Conservation (phyloP, 78 protist species). For the Dictyostelium intermedium region DNA sequence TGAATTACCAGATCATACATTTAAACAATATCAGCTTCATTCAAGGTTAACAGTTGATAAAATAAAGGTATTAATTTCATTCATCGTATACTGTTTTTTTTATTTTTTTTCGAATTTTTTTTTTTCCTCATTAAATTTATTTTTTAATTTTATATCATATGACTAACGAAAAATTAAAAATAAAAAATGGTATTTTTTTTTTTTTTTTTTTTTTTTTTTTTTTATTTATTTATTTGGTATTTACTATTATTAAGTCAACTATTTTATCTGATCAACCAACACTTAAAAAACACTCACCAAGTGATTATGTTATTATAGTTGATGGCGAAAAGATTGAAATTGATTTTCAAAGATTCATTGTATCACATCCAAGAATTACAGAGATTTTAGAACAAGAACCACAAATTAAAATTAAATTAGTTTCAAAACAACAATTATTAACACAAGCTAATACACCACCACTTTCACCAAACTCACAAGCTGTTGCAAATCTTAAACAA, state of each 20-base stretch:
- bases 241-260: background rate
- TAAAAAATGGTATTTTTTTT: background rate
- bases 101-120: background rate
- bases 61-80: slow-evolving; percentile 30
- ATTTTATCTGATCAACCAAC: background rate
- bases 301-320: slow-evolving; percentile 22
- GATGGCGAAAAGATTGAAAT: slow-evolving; percentile 47
- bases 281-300: background rate
- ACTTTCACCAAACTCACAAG: background rate
- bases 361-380: slow-evolving; percentile 64
- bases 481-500: background rate
- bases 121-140: background rate
- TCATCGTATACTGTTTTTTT: background rate
- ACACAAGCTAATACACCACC: background rate
- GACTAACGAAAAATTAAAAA: background rate
- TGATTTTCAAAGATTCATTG: slow-evolving; percentile 59
- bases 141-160: background rate
- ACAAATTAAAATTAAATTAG: slow-evolving; percentile 28
- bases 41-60: slow-evolving; percentile 70
- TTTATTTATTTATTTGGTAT: background rate
- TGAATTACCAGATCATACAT: slow-evolving; percentile 59
- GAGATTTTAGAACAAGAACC: slow-evolving; percentile 55
- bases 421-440: background rate
- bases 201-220: background rate
- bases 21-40: slow-evolving; percentile 38